A percentile compares a stretch with the other conserved stretches of the same genome.
phyloP scores from a whole-genome alignment of 441 rosid species.

The Viola pubescens region DNA sequence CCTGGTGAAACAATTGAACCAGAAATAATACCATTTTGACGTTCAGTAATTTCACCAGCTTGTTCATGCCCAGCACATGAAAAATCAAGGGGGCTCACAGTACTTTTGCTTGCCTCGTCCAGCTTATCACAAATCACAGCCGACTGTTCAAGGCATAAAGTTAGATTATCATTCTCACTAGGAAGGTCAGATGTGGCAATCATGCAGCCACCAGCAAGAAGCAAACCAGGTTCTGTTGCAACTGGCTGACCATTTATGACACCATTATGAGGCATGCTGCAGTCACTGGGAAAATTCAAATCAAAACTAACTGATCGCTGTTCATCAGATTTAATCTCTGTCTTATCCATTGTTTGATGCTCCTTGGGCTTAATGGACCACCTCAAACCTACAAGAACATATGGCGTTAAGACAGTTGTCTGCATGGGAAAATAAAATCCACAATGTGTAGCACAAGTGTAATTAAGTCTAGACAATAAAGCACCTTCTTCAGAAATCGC shows the following conservation, averaged over 20 bases:
- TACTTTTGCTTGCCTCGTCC: constrained; percentile 15
- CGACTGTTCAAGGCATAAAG: constrained; percentile 11
- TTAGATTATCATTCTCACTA: constrained; percentile 14
- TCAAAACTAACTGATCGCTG: constrained; percentile 22
- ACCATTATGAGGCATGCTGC: constrained; percentile 13
- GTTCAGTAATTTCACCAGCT: constrained; percentile 8
- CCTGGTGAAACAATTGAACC: background rate
- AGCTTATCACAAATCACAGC: constrained; percentile 9
- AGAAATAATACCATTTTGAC: constrained; percentile 5
- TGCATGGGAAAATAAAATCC: background rate
- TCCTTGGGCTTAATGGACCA: constrained; percentile 21
- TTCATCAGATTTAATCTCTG: constrained; percentile 21
- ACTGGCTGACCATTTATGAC: constrained; percentile 19
- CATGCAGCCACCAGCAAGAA: constrained; percentile 20
- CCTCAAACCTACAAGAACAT: constrained; percentile 28
- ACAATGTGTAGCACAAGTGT: background rate
- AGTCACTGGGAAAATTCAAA: constrained; percentile 25
- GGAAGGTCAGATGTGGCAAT: constrained; percentile 24
- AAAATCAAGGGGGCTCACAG: constrained; percentile 8
- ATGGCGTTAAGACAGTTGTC: constrained; percentile 4
- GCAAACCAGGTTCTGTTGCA: constrained; percentile 24
- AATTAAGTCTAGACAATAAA: constrained; percentile 2
- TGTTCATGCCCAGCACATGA: constrained; percentile 9
- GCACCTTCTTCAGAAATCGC: constrained; percentile 32
- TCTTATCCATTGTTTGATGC: constrained; percentile 18